Conservation (phyloP, 164 flowering plant genomes). For the Magnolia changhungtana region DNA sequence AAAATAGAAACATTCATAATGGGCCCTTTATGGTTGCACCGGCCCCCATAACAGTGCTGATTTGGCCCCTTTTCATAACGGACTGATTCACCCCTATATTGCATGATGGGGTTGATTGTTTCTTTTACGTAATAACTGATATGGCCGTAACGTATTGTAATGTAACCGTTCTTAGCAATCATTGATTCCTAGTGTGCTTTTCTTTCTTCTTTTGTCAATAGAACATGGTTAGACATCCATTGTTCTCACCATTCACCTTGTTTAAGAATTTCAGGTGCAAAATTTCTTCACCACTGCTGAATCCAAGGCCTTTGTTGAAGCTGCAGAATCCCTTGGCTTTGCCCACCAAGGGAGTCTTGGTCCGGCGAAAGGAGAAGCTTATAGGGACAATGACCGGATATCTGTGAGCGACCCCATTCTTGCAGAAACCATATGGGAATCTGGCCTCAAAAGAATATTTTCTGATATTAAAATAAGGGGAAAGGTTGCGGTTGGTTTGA, state of each 20-base stretch:
- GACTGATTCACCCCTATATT: too few relatives aligned
- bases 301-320: conserved; percentile 62
- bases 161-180: neutral
- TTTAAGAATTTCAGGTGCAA: conserved; percentile 51
- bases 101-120: too few relatives aligned
- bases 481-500: conserved; percentile 84
- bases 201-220: too few relatives aligned
- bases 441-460: conserved; percentile 66
- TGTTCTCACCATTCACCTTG: neutral
- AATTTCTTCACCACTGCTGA: conserved; percentile 71
- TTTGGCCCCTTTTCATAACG: too few relatives aligned
- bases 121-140: too few relatives aligned
- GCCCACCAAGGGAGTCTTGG: conserved; percentile 92
- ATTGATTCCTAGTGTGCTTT: neutral
- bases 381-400: conserved; percentile 83
- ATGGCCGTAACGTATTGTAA: too few relatives aligned
- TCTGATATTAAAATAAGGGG: conserved; percentile 67
- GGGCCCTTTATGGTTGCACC: too few relatives aligned
- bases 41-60: too few relatives aligned
- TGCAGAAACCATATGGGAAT: conserved; percentile 71
- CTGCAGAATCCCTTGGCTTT: conserved; percentile 79
- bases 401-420: conserved; percentile 76
- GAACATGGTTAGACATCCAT: neutral
- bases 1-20: too few relatives aligned
- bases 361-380: conserved; percentile 88